Evolutionary conservation across 768 basidiomycete species (phyloP).

Genomic region (Megacollybia marginata): DNA sequence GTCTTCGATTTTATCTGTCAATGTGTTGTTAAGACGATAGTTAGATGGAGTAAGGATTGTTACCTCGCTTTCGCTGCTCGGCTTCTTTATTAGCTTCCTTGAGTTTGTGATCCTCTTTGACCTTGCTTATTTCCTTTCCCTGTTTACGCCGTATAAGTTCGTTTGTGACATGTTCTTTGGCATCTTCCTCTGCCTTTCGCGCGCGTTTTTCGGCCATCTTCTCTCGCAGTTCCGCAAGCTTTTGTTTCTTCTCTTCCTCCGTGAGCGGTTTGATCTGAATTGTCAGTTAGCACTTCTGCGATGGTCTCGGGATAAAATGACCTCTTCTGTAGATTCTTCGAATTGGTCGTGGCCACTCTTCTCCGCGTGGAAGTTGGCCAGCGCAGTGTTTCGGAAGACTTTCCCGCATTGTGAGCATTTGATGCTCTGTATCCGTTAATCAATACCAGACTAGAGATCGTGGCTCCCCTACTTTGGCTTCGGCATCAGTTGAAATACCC

Average conservation of each 20-base stretch:
- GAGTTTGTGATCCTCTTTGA: slow-evolving; percentile 68
- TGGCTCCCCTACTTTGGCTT: slow-evolving; percentile 51
- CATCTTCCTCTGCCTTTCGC: slow-evolving; percentile 63
- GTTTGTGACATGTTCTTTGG: slow-evolving; percentile 63
- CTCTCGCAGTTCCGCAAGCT: slow-evolving; percentile 67
- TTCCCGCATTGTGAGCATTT: slow-evolving; percentile 83
- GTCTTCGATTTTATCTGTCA: slow-evolving; percentile 82
- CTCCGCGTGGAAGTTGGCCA: slow-evolving; percentile 91
- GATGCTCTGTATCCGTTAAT: slow-evolving; percentile 49
- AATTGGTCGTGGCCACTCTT: slow-evolving; percentile 95
- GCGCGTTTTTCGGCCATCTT: slow-evolving; percentile 81
- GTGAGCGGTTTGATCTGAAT: slow-evolving; percentile 85
- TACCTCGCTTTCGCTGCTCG: slow-evolving; percentile 74
- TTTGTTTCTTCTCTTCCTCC: slow-evolving; percentile 85
- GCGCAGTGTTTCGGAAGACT: slow-evolving; percentile 75
- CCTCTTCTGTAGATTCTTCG: slow-evolving; percentile 94
- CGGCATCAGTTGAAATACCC: slow-evolving; percentile 33
- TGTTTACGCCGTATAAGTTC: slow-evolving; percentile 80
- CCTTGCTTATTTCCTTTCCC: slow-evolving; percentile 67
- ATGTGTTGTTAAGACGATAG: background rate
- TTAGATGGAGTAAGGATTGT: slow-evolving; percentile 3
- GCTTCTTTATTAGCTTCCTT: slow-evolving; percentile 83
- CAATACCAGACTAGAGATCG: background rate
- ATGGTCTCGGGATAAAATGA: slow-evolving; percentile 17
- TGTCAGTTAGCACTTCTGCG: slow-evolving; percentile 1